phyloP scores from a whole-genome alignment of 805 yeast species.

The Suhomyces prunicola region DNA sequence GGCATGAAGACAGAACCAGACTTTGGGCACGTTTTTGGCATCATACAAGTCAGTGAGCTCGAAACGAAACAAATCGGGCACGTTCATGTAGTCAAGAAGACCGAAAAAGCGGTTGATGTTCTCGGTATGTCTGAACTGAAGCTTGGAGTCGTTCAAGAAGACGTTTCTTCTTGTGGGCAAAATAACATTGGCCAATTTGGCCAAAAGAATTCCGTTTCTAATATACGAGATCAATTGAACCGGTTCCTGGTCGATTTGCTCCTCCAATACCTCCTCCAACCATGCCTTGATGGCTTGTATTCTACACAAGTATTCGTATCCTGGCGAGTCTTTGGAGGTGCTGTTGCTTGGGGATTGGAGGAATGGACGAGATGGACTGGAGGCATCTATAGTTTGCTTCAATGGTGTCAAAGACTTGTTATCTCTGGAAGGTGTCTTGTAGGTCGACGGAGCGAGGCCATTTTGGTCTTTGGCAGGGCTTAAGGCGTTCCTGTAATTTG shows the following conservation, averaged over 20 bases:
- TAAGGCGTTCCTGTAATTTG: constrained; percentile 16
- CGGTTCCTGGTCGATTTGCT: constrained; percentile 52
- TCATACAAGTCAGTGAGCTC: constrained; percentile 93
- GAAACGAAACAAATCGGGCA: constrained; percentile 86
- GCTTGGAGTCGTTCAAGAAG: constrained; percentile 51
- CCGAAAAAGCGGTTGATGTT: constrained; percentile 82
- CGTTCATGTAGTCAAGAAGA: constrained; percentile 62
- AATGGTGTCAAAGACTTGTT: constrained; percentile 8
- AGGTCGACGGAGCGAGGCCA: not conserved
- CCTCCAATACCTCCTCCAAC: constrained; percentile 64
- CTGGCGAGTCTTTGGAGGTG: constrained; percentile 32
- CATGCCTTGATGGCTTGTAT: constrained; percentile 78
- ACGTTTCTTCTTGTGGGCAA: constrained; percentile 59
- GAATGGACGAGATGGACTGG: constrained; percentile 15
- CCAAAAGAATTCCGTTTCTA: constrained; percentile 82
- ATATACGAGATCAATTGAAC: constrained; percentile 61
- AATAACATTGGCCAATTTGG: constrained; percentile 69
- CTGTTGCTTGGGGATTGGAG: constrained; percentile 29
- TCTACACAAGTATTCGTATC: constrained; percentile 76
- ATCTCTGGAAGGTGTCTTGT: not conserved
- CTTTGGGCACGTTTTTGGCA: constrained; percentile 87
- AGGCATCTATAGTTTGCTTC: constrained; percentile 9
- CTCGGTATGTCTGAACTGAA: constrained; percentile 89
- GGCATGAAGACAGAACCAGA: constrained; percentile 90
- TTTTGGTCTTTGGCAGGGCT: constrained; percentile 5